A percentile compares a stretch with the other conserved stretches of the same genome.
Conservation (phyloP, 2,329 filamentous ascomycete species). For the Byssoonygena ceratinophila region DNA sequence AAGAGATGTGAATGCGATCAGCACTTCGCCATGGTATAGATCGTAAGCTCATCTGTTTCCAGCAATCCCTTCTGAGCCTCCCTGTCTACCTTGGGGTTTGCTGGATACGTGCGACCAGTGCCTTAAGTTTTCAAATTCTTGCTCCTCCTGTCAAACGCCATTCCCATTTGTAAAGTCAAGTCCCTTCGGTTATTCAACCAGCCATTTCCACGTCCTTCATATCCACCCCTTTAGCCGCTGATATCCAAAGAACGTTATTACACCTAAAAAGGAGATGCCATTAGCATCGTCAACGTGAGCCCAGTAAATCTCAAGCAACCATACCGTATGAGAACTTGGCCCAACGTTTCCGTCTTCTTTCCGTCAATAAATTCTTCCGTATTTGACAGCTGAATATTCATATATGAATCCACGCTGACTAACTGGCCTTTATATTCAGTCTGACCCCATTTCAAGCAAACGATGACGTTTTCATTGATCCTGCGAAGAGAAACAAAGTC, state of each 20-base stretch:
- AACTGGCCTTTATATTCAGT: conserved; percentile 93
- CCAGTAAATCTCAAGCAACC: no score
- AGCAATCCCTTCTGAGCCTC: background rate
- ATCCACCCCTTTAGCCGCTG: conserved; percentile 43
- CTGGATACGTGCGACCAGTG: background rate
- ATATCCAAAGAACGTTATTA: conserved; percentile 97
- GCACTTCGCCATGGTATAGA: background rate
- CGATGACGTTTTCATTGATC: conserved; percentile 79
- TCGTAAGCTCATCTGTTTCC: background rate
- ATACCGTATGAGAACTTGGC: conserved; percentile 84
- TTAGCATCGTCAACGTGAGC: no score
- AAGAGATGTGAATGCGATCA: background rate
- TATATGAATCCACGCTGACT: conserved; percentile 92
- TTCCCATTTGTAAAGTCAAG: conserved; percentile 1
- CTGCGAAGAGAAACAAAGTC: conserved; percentile 33
- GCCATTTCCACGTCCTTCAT: conserved; percentile 36
- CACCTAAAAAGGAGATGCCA: conserved; percentile 46
- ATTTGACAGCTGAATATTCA: conserved; percentile 90
- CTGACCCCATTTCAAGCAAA: conserved; percentile 95
- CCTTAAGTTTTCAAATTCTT: background rate
- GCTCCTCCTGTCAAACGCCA: background rate
- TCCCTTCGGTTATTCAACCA: conserved; percentile 5
- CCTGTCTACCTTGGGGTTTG: background rate
- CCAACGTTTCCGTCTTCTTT: conserved; percentile 72
- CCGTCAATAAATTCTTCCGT: conserved; percentile 88